Evolutionary conservation across 108 stramenopile species (phyloP).

Genomic region (Fistulifera pelliculosa): DNA sequence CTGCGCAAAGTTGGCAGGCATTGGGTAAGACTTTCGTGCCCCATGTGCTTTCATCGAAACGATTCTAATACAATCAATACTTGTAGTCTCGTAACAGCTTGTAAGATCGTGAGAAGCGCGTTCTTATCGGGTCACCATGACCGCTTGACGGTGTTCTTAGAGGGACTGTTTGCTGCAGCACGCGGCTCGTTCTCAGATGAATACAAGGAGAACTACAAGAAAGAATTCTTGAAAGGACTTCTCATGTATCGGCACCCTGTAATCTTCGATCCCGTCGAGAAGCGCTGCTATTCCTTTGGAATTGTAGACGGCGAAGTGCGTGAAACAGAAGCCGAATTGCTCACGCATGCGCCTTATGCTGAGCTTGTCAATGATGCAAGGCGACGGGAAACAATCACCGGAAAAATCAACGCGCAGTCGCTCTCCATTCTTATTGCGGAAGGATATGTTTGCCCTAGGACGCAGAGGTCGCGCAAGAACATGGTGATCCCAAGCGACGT

Average conservation of each 20-base stretch:
- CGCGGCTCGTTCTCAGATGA: constrained; percentile 10
- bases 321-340: constrained; percentile 23
- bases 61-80: too few relatives aligned
- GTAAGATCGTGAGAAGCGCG: constrained; percentile 44
- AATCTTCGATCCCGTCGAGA: constrained; percentile 59
- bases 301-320: constrained; percentile 26
- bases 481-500: neutral
- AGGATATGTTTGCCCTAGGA: constrained; percentile 1
- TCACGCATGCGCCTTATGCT: constrained; percentile 53
- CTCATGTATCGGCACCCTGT: constrained; percentile 88
- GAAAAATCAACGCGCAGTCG: neutral
- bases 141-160: neutral
- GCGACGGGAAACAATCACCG: neutral
- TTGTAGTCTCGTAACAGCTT: constrained; percentile 61
- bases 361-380: constrained; percentile 23
- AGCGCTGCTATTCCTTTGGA: neutral
- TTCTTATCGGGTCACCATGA: constrained; percentile 13
- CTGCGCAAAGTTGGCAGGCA: constrained; percentile 58
- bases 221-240: constrained; percentile 65
- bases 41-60: too few relatives aligned
- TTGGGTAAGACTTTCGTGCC: constrained; percentile 25
- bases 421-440: constrained; percentile 1
- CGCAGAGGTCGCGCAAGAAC: neutral
- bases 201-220: constrained; percentile 61
- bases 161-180: constrained; percentile 1